A percentile compares a stretch with the other conserved stretches of the same genome.
Evolutionary conservation across 2,329 filamentous ascomycete species (phyloP).

Genomic region (Stagonosporopsis tanaceti): DNA sequence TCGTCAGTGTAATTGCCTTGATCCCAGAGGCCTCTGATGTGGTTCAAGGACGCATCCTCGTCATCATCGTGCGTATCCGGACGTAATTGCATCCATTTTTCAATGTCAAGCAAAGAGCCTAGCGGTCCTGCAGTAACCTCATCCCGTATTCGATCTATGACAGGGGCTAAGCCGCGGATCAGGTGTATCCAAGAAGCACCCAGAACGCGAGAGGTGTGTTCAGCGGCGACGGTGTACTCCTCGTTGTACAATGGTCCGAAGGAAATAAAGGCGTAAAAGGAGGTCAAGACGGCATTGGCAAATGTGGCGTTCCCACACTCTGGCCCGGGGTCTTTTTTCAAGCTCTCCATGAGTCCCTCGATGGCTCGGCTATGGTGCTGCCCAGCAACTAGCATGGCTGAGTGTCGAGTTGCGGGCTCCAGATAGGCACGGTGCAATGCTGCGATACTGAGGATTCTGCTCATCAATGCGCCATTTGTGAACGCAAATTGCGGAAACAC

Average conservation of each 20-base stretch:
- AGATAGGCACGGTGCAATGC: conserved; percentile 27
- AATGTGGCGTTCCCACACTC: conserved; percentile 21
- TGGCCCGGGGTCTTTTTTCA: conserved; percentile 5
- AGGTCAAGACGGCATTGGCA: conserved; percentile 20
- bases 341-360: conserved; percentile 18
- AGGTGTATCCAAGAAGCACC: conserved; percentile 34
- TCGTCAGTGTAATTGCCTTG: conserved; percentile 10
- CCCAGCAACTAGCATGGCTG: conserved; percentile 16
- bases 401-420: conserved; percentile 17
- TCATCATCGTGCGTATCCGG: conserved; percentile 8
- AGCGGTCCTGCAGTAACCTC: conserved; percentile 24
- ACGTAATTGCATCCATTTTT: conserved; percentile 23
- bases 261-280: conserved; percentile 24
- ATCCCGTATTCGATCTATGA: conserved; percentile 19
- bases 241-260: conserved; percentile 28
- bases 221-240: background rate
- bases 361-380: conserved; percentile 25
- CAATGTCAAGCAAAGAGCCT: conserved; percentile 18
- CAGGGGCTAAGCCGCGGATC: conserved; percentile 21
- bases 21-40: conserved; percentile 22
- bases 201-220: conserved; percentile 23
- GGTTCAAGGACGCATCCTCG: conserved; percentile 20
- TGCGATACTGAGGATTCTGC: conserved; percentile 25
- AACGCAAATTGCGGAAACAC: conserved; percentile 20
- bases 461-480: conserved; percentile 23